phyloP scores from a whole-genome alignment of 2,329 filamentous ascomycete species.

The Blastomyces gilchristii region DNA sequence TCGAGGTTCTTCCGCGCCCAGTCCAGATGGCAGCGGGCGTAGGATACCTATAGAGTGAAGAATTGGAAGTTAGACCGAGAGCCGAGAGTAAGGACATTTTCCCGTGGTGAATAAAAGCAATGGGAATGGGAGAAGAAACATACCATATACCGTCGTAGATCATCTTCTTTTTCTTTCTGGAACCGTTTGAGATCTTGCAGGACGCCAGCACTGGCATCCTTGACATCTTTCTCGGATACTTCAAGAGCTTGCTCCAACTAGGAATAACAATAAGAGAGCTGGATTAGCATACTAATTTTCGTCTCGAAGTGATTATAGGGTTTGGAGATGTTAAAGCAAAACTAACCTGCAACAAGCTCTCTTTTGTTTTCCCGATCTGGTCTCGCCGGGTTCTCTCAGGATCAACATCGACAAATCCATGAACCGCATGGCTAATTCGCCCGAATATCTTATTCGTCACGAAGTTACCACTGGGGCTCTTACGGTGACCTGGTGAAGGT shows the following conservation, averaged over 20 bases:
- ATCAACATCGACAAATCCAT: constrained; percentile 92
- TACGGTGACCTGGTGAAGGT: constrained; percentile 53
- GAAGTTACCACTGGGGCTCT: constrained; percentile 75
- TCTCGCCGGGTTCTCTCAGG: constrained; percentile 86
- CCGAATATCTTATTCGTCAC: constrained; percentile 92
- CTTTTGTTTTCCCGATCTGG: constrained; percentile 88
- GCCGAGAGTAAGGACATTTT: constrained; percentile 2
- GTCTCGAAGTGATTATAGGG: not conserved
- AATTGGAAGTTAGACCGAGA: not conserved
- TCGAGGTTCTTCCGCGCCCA: constrained; percentile 88
- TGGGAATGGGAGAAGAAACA: constrained; percentile 28
- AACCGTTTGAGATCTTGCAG: constrained; percentile 85
- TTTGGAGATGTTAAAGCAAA: not conserved
- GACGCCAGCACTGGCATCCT: constrained; percentile 80
- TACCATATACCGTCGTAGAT: constrained; percentile 92
- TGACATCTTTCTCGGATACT: constrained; percentile 82
- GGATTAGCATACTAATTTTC: not conserved
- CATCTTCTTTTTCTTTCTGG: constrained; percentile 90
- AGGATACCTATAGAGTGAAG: constrained; percentile 56
- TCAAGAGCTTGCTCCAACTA: constrained; percentile 85
- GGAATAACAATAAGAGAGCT: constrained; percentile 15
- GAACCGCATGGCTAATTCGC: constrained; percentile 85
- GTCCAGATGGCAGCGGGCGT: constrained; percentile 84
- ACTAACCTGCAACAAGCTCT: constrained; percentile 58
- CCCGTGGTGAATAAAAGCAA: constrained; percentile 10